Conservation (phyloP, 2,329 filamentous ascomycete genomes). For the Tothia fuscella region DNA sequence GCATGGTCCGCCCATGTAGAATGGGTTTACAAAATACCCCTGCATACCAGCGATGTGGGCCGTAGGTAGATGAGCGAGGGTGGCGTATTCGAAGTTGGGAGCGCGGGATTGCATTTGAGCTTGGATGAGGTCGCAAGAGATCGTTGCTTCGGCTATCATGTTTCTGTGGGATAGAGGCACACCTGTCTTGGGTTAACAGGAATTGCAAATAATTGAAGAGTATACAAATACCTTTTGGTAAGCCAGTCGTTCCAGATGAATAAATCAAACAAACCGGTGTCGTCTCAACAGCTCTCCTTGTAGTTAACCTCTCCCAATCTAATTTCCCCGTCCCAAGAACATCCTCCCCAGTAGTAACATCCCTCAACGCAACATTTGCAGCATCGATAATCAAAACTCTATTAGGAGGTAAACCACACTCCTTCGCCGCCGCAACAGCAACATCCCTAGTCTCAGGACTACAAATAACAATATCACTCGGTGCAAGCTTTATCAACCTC, state of each 20-base stretch:
- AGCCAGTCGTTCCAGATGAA: conserved; percentile 35
- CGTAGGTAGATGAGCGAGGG: conserved; percentile 34
- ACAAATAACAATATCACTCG: conserved; percentile 31
- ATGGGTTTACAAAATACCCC: conserved; percentile 34
- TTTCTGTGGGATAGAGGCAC: conserved; percentile 34
- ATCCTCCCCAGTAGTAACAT: conserved; percentile 20
- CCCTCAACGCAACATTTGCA: conserved; percentile 24
- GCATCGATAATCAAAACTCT: conserved; percentile 42
- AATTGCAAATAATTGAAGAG: neutral
- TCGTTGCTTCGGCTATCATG: conserved; percentile 28
- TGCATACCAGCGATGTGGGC: conserved; percentile 38
- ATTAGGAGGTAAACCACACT: conserved; percentile 32
- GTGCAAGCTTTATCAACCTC: conserved; percentile 33
- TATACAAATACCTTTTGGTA: conserved; percentile 28
- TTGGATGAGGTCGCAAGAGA: conserved; percentile 22
- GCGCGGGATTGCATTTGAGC: conserved; percentile 20
- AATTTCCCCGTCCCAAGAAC: conserved; percentile 29
- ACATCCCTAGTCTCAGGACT: conserved; percentile 38
- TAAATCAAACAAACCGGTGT: conserved; percentile 35
- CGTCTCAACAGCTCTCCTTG: conserved; percentile 34
- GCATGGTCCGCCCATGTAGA: conserved; percentile 28
- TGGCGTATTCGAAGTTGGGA: conserved; percentile 27
- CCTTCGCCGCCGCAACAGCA: conserved; percentile 37
- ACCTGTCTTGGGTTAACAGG: conserved; percentile 14
- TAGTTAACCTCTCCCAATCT: conserved; percentile 43